Evolutionary conservation across 139 green algal genomes (phyloP).

Genomic region (Chlamydomonas sphaeroides): DNA sequence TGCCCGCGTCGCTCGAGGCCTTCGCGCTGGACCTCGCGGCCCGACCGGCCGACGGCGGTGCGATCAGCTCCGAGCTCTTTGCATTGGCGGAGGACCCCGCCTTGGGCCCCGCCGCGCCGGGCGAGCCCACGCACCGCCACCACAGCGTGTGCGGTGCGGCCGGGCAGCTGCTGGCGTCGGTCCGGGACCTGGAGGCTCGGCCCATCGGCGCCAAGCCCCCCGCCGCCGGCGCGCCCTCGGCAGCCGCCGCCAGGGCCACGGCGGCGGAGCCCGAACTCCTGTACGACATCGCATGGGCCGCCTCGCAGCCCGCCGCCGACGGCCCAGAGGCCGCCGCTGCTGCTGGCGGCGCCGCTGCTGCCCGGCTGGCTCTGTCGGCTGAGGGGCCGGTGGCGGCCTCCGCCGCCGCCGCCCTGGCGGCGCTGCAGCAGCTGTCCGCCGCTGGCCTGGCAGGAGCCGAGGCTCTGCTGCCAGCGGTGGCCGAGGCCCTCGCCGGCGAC

Average conservation of each 20-base stretch:
- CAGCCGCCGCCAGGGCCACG: neutral
- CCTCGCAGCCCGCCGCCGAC: neutral
- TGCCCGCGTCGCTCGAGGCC: slow-evolving; percentile 64
- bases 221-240: neutral
- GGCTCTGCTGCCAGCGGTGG: neutral
- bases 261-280: slow-evolving; percentile 14
- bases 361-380: too few species aligned
- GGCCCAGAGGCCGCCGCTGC: too few species aligned
- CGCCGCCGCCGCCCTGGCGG: neutral
- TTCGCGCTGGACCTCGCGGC: too few species aligned
- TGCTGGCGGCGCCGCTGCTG: too few species aligned
- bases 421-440: slow-evolving; percentile 23
- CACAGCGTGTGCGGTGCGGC: slow-evolving; percentile 42
- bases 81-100: neutral
- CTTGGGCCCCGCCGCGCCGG: neutral
- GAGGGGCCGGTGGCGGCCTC: neutral
- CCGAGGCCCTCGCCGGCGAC: slow-evolving; percentile 1
- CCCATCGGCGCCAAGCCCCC: slow-evolving; percentile 23
- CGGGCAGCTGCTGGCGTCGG: slow-evolving; percentile 46
- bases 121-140: slow-evolving; percentile 40
- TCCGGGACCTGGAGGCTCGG: slow-evolving; percentile 64
- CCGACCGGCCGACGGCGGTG: too few species aligned
- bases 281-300: slow-evolving; percentile 51
- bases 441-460: neutral
- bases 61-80: too few species aligned